These are phyloP conservation scores for Trichosporon sp. DNA, from an alignment of 1,284 basidiomycete genomes.

Conservation along the genomic window DNA sequence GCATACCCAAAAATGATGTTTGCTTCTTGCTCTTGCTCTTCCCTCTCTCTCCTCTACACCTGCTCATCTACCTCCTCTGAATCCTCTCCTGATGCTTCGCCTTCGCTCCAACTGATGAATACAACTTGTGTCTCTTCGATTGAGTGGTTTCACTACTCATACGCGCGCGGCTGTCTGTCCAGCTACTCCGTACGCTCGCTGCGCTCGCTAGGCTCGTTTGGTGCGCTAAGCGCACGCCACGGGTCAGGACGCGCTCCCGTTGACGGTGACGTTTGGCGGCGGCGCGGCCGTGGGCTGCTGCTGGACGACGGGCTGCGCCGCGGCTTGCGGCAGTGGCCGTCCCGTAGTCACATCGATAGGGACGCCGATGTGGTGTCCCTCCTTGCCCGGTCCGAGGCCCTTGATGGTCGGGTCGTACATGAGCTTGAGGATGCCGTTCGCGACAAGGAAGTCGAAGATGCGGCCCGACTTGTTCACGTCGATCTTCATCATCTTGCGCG, in stretches of 20 bases:
- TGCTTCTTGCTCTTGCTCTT: background rate
- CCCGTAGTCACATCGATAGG: conserved; percentile 16
- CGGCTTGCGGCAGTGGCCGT: conserved; percentile 5
- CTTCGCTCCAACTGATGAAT: background rate
- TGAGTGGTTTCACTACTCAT: no score
- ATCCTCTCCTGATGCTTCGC: background rate
- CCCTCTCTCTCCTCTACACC: background rate
- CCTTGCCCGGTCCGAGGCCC: conserved; percentile 27
- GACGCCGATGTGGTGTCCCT: conserved; percentile 21
- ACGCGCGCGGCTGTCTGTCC: no score
- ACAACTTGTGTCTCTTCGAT: background rate
- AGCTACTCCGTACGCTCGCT: no score
- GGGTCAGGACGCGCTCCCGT: background rate
- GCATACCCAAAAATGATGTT: background rate
- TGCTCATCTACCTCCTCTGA: background rate
- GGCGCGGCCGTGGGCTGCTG: background rate
- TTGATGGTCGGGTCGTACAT: conserved; percentile 38
- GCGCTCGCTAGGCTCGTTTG: no score
- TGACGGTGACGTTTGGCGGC: background rate
- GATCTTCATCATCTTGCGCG: conserved; percentile 76
- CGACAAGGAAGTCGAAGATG: conserved; percentile 75
- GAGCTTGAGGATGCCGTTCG: conserved; percentile 40
- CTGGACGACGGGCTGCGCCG: background rate
- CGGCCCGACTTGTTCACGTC: conserved; percentile 85
- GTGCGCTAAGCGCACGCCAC: background rate